Conservation (phyloP, 805 yeast species). For the Yarrowia sp. region DNA sequence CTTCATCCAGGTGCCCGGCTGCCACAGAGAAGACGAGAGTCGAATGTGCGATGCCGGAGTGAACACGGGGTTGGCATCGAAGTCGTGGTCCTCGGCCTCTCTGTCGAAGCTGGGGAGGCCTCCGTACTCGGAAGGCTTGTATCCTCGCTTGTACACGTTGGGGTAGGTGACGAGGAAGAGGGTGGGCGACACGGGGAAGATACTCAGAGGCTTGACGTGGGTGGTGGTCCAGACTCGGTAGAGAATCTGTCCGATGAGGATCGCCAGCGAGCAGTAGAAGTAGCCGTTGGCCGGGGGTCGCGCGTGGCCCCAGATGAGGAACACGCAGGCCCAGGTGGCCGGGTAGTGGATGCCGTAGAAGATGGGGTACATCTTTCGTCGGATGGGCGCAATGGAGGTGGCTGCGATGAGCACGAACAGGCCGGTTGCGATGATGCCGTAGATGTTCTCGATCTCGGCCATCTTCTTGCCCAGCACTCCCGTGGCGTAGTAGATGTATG, state of each 20-base stretch:
- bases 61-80: conserved; percentile 24
- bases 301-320: conserved; percentile 70
- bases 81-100: not conserved
- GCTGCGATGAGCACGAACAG: conserved; percentile 61
- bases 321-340: conserved; percentile 71
- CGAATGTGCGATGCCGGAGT: conserved; percentile 53
- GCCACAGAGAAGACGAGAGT: conserved; percentile 33
- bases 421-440: conserved; percentile 68
- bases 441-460: conserved; percentile 55
- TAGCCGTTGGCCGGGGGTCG: conserved; percentile 69
- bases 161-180: conserved; percentile 52
- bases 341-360: conserved; percentile 73
- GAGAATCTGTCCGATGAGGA: conserved; percentile 57
- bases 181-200: conserved; percentile 47
- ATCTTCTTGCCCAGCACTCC: conserved; percentile 51
- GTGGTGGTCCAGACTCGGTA: conserved; percentile 45
- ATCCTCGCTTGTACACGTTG: conserved; percentile 41
- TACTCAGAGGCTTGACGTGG: conserved; percentile 30
- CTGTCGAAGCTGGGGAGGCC: conserved; percentile 8
- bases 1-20: conserved; percentile 44
- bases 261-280: conserved; percentile 51
- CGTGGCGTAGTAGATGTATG: conserved; percentile 38
- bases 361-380: conserved; percentile 58
- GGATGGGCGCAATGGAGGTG: conserved; percentile 63
- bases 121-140: not conserved